A percentile compares a stretch with the other conserved stretches of the same genome.
phyloP scores from a whole-genome alignment of 2,329 filamentous ascomycete species.

The Exophiala aquamarina region DNA sequence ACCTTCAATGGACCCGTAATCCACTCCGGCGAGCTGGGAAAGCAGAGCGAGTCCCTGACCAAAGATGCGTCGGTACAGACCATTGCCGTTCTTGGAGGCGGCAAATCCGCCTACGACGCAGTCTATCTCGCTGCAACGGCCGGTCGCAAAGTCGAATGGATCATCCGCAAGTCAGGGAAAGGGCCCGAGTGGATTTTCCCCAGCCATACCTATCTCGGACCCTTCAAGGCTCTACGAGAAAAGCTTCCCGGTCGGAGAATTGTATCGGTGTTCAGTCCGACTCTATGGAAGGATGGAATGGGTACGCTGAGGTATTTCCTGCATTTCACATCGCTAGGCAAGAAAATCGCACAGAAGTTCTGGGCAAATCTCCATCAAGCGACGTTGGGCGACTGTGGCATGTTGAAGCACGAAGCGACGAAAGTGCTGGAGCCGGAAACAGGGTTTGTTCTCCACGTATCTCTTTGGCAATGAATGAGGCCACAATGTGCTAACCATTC shows the following conservation, averaged over 20 bases:
- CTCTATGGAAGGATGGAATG: slow-evolving; percentile 64
- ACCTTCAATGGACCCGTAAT: slow-evolving; percentile 50
- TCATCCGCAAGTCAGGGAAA: slow-evolving; percentile 43
- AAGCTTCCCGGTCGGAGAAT: slow-evolving; percentile 66
- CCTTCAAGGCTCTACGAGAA: slow-evolving; percentile 67
- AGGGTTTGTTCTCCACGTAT: slow-evolving; percentile 29
- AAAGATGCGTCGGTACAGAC: slow-evolving; percentile 41
- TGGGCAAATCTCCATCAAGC: slow-evolving; percentile 54
- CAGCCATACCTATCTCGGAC: slow-evolving; percentile 32
- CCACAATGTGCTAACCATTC: background rate
- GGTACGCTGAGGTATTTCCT: slow-evolving; percentile 47
- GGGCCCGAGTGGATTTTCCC: slow-evolving; percentile 39
- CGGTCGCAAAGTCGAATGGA: slow-evolving; percentile 50
- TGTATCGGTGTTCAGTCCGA: slow-evolving; percentile 73
- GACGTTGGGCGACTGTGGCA: slow-evolving; percentile 48
- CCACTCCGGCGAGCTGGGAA: slow-evolving; percentile 49
- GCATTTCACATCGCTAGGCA: slow-evolving; percentile 53
- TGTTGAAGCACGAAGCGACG: slow-evolving; percentile 44
- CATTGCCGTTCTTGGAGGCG: slow-evolving; percentile 60
- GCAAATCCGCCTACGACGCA: slow-evolving; percentile 66
- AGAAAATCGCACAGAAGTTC: slow-evolving; percentile 49
- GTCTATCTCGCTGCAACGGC: slow-evolving; percentile 61
- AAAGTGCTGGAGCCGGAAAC: slow-evolving; percentile 40
- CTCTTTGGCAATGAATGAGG: no score
- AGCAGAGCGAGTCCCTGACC: slow-evolving; percentile 42